Base-by-base conservation (phyloP, 176 grass and related monocot species). In the Phragmites australis region DNA sequence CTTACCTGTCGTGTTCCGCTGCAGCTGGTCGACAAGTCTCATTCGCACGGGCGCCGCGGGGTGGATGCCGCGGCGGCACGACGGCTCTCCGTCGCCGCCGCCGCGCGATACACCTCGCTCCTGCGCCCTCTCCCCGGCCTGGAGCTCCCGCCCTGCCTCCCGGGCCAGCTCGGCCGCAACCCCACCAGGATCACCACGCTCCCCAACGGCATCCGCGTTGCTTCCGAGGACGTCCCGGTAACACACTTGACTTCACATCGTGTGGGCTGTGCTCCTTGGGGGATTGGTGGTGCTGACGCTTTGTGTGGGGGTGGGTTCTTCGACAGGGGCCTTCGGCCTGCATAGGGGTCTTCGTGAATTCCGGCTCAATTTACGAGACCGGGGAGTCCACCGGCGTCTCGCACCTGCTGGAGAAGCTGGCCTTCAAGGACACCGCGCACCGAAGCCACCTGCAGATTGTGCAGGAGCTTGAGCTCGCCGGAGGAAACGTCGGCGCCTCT, bases 391-490 rank as follows among this genome's bases (percentile, higher is more conserved):
- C 58, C 41, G 86, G 95, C 57, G 87, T 86, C 8, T 83, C 92
- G 2, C 78, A 93, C 79, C 41, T 98, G 44, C 82, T 98, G 11
- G 92, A 94, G 79, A 87, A 80, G 75, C 65, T 98, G 83, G 84
- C 90, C 22, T 98, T 94, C 80, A 98, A 98, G 82, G 93, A 82
- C 74, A 98, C 95, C 43, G 86, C 79, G 74, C 81, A 94, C 77
- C 65, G 92, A 32, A 84, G 70, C 39, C 90, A 94, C 75, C 54
- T 71, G 70, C 71, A 76, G 49, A 89, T 98, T 46, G 81, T 93
- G 46, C 84, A 41, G n/a, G 80, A 90, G 7, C 83, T 98, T 15
- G 92, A 94, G 83, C 44, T 73, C 53, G 87, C 74, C 2, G 95
- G 95, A 27, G 90, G 74, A 19, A 98, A 84, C 58, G 81, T 94